A percentile compares a stretch with the other conserved stretches of the same genome.
phyloP scores from a whole-genome alignment of 2,329 filamentous ascomycete species.

The Herpotrichia juniperi region DNA sequence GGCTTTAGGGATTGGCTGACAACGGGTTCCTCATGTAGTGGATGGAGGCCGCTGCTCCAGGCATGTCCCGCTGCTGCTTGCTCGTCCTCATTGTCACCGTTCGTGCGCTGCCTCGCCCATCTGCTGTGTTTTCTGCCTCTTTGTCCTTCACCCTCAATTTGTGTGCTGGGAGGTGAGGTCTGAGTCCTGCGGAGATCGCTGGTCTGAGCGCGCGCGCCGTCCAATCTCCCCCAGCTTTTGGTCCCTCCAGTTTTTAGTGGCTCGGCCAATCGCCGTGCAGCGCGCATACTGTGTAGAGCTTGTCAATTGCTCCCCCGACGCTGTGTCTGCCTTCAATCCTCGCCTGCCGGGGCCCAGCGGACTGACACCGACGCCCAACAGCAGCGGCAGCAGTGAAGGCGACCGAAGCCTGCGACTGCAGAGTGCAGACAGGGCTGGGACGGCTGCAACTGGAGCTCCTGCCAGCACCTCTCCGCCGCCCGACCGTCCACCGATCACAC shows the following conservation, averaged over 20 bases:
- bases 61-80: constrained; percentile 11
- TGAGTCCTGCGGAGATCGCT: constrained; percentile 15
- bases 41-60: constrained; percentile 24
- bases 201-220: constrained; percentile 18
- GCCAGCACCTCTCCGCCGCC: not conserved
- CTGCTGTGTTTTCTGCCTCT: constrained; percentile 3
- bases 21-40: constrained; percentile 16
- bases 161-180: constrained; percentile 9
- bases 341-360: constrained; percentile 23
- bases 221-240: constrained; percentile 19
- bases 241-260: constrained; percentile 16
- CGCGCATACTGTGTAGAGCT: constrained; percentile 13
- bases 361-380: constrained; percentile 22
- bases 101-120: not conserved
- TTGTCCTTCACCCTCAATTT: constrained; percentile 2
- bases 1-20: constrained; percentile 39
- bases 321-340: constrained; percentile 34
- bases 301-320: constrained; percentile 34
- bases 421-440: not conserved
- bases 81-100: constrained; percentile 19
- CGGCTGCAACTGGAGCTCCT: not conserved
- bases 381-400: constrained; percentile 2
- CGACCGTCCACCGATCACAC: not conserved
- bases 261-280: constrained; percentile 35
- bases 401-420: constrained; percentile 5